Evolutionary conservation across 2,329 filamentous ascomycete species (phyloP), one percentile per base, ranked within the genome.

Genomic region (Lecanosticta acicola): DNA sequence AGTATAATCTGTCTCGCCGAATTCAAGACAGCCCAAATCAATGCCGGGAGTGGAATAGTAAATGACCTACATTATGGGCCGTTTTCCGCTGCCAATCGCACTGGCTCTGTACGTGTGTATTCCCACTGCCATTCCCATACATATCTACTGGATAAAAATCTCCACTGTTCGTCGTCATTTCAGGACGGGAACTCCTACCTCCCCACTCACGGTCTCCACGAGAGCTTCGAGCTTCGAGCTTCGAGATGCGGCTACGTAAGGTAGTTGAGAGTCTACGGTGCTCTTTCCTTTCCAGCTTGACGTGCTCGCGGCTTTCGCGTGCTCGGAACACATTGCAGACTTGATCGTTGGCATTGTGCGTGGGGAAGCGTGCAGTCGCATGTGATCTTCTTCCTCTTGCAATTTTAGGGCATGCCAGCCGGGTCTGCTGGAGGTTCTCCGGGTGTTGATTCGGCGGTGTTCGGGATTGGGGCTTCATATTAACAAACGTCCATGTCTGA

Each of bases 401-500:
- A 63, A 3, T 54, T 58, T 33, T 63, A n/a, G n/a, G 60, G 39
- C 60, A 62, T 3, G 60, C 60, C 10, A 63, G 46, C n/a, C 57
- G 56, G 24, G 56, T 59, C 26, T 59, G 55, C 16, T 52, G 52
- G 10, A 29, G n/a, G n/a, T 29, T 13, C 5, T 29, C 24, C 24
- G 5, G 24, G 24, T 5, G 24, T 29, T 29, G 24, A 11, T 29
- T 29, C 11, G 24, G 24, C 5, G 24, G 24, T 11, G 24, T 29
- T 29, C 7, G 24, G 11, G 11, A 7, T 11, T 11, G 5, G 24
- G 5, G 5, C 5, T 29, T 11, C 24, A 29, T 29, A 11, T 11
- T 29, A 5, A 29, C 24, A 11, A 29, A 11, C 24, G n/a, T n/a
- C n/a, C n/a, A n/a, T n/a, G n/a, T n/a, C n/a, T n/a, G n/a, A n/a